Conservation (phyloP, 805 yeast species). For the Cyberlindnera amylophila region DNA sequence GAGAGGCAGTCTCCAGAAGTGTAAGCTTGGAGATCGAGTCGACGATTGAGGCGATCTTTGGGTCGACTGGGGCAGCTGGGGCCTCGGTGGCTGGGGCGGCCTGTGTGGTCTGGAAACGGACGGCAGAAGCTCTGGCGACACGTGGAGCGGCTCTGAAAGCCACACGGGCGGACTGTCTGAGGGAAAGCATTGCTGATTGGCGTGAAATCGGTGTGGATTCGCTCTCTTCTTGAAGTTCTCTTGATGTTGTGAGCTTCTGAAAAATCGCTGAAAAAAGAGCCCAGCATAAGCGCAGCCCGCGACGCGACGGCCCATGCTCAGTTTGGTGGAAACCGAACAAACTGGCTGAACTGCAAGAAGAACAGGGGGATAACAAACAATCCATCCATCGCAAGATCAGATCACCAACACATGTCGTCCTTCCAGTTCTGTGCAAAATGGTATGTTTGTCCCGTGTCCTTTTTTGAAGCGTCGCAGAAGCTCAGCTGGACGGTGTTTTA, state of each 20-base stretch:
- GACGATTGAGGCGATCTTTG: conserved; percentile 84
- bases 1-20: conserved; percentile 86
- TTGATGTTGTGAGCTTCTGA: not conserved
- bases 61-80: conserved; percentile 62
- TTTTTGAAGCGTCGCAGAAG: not conserved
- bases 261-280: conserved; percentile 11
- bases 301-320: conserved; percentile 12
- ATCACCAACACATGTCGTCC: too few species aligned
- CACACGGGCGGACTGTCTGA: conserved; percentile 21
- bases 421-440: conserved; percentile 94
- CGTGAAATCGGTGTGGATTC: not conserved
- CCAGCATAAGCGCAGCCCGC: conserved; percentile 9
- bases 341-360: too few species aligned
- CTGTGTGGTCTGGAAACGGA: conserved; percentile 40
- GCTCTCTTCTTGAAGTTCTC: not conserved
- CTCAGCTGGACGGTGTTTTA: not conserved
- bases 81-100: conserved; percentile 31
- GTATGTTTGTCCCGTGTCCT: conserved; percentile 26
- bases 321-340: too few species aligned
- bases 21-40: conserved; percentile 87
- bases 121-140: conserved; percentile 9
- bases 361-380: too few species aligned
- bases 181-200: conserved; percentile 13
- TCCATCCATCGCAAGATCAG: too few species aligned
- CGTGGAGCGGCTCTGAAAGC: conserved; percentile 20